Evolutionary conservation across 441 rosid genomes (phyloP).

Genomic region (Erodium trifolium): DNA sequence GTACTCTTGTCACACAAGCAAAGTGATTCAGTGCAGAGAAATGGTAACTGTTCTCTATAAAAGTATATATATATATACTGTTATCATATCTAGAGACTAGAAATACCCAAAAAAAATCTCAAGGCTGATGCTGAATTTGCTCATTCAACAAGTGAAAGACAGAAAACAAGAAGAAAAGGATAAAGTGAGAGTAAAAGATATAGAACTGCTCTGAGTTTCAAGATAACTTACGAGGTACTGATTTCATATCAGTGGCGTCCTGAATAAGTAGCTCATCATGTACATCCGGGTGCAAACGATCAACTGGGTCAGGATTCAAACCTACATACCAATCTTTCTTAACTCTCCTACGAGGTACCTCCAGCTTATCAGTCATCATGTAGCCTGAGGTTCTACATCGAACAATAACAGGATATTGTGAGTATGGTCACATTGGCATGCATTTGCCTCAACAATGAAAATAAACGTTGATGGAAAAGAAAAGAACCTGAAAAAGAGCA

Average conservation of each 20-base stretch:
- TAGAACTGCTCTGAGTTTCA: constrained; percentile 7
- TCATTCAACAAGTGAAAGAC: constrained; percentile 11
- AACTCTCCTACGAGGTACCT: constrained; percentile 80
- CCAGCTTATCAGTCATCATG: constrained; percentile 88
- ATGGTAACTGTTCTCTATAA: not conserved
- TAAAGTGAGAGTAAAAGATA: not conserved
- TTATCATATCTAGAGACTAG: not conserved
- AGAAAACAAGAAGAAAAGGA: constrained; percentile 11
- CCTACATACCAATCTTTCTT: constrained; percentile 89
- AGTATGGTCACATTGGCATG: not conserved
- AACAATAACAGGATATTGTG: constrained; percentile 11
- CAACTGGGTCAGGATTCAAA: constrained; percentile 76
- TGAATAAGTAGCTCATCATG: constrained; percentile 54
- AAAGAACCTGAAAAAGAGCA: constrained; percentile 81
- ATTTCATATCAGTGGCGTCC: constrained; percentile 49
- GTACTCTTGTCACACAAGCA: not conserved
- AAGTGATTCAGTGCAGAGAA: not conserved
- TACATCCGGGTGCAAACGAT: constrained; percentile 91
- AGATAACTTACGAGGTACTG: constrained; percentile 45
- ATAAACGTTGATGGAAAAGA: not conserved
- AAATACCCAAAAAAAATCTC: not conserved
- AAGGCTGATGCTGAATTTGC: constrained; percentile 10
- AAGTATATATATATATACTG: too few relatives aligned
- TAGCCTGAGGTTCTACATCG: constrained; percentile 80
- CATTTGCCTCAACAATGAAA: constrained; percentile 1